Conservation (phyloP, 257 asterid species). For the Haberlea rhodopensis region DNA sequence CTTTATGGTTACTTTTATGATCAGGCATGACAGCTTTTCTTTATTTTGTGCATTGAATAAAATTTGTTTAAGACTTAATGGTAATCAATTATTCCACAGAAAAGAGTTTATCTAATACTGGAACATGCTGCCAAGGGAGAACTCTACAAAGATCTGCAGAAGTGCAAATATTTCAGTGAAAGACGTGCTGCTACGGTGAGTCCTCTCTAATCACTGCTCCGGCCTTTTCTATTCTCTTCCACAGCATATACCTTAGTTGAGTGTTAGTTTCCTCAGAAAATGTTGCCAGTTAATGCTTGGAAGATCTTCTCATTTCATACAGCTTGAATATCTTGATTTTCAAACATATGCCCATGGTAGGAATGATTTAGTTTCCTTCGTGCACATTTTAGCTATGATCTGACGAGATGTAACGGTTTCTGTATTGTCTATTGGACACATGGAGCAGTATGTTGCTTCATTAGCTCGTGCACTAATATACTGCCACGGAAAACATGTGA, state of each 20-base stretch:
- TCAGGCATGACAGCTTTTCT: constrained; percentile 46
- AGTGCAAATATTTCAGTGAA: too few species aligned
- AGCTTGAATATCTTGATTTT: too few species aligned
- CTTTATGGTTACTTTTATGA: constrained; percentile 93
- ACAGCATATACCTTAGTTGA: neutral
- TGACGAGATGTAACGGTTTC: constrained; percentile 14
- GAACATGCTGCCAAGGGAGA: constrained; percentile 93
- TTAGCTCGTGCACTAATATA: constrained; percentile 92
- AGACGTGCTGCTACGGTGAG: too few species aligned
- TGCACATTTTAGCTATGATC: neutral
- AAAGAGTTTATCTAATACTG: constrained; percentile 83
- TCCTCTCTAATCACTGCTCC: constrained; percentile 10
- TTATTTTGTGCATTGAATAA: neutral
- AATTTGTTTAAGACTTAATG: constrained; percentile 15
- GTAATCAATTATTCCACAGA: constrained; percentile 44
- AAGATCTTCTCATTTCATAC: neutral
- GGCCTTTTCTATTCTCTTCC: neutral
- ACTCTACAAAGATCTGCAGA: too few species aligned
- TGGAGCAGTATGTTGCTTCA: constrained; percentile 66
- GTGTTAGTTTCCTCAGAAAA: constrained; percentile 4
- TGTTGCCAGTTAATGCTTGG: neutral
- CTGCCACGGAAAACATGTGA: constrained; percentile 95
- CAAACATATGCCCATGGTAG: too few species aligned
- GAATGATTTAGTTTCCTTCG: neutral
- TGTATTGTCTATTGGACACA: neutral